Evolutionary conservation across 1,284 basidiomycete species (phyloP).

Genomic region (Ustilago loliicola): DNA sequence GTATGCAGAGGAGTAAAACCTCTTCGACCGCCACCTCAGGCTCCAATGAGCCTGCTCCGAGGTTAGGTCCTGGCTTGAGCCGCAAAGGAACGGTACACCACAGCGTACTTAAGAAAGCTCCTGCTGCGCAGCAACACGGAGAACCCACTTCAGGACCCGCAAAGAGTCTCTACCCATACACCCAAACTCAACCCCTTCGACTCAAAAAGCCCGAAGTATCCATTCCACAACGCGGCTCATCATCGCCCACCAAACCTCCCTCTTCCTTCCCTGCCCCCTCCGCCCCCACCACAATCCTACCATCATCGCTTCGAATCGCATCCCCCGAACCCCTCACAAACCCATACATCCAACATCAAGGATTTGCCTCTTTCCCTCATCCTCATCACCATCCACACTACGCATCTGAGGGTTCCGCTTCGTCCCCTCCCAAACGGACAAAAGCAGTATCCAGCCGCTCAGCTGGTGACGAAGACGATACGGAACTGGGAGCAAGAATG

Average conservation of each 20-base stretch:
- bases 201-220: conserved; percentile 10
- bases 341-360: conserved; percentile 5
- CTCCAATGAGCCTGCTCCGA: neutral
- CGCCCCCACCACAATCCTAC: neutral
- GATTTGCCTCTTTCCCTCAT: conserved; percentile 5
- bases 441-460: conserved; percentile 37
- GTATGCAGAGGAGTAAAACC: conserved; percentile 34
- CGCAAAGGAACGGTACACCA: conserved; percentile 29
- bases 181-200: conserved; percentile 22
- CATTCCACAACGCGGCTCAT: conserved; percentile 27
- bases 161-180: conserved; percentile 2
- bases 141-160: neutral
- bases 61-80: conserved; percentile 4
- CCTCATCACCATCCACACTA: conserved; percentile 11
- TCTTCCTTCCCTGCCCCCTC: neutral
- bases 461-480: neutral
- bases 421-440: conserved; percentile 17
- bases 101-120: neutral
- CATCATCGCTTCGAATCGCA: conserved; percentile 26
- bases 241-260: conserved; percentile 11
- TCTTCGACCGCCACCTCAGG: conserved; percentile 14
- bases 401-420: neutral
- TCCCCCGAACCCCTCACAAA: conserved; percentile 21
- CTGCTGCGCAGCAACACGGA: neutral
- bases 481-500: neutral